Percentiles rank a stretch among this genome's conserved stretches.
Evolutionary conservation across 2,329 filamentous ascomycete genomes (phyloP).

Genomic region (Pezicula rhizophila): DNA sequence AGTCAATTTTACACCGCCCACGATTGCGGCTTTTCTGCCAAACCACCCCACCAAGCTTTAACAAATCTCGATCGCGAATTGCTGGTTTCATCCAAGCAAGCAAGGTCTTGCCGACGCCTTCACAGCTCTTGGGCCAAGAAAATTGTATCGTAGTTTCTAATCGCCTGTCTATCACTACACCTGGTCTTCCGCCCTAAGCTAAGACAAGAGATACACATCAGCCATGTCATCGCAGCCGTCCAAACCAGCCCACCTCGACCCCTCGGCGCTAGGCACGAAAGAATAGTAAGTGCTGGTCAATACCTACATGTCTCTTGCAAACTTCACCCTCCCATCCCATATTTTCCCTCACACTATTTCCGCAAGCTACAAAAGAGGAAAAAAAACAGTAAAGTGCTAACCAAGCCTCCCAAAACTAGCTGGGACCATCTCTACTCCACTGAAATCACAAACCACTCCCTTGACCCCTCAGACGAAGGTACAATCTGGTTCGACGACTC

Average conservation of each 20-base stretch:
- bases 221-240: conserved; percentile 22
- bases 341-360: not conserved
- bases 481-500: conserved; percentile 97
- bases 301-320: not conserved
- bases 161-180: not conserved
- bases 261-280: conserved; percentile 76
- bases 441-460: conserved; percentile 65
- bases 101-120: not conserved
- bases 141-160: no score
- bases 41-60: conserved; percentile 1
- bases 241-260: conserved; percentile 63
- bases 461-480: conserved; percentile 72
- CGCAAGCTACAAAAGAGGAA: no score
- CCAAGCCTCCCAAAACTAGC: conserved; percentile 34
- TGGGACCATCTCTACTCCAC: conserved; percentile 70
- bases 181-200: not conserved
- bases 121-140: no score
- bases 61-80: not conserved
- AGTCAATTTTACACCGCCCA: not conserved
- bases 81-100: not conserved
- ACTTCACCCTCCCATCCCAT: not conserved
- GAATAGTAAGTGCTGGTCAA: conserved; percentile 62
- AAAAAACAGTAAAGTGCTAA: no score
- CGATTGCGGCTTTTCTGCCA: conserved; percentile 3
- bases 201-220: not conserved